Base-by-base conservation (phyloP, 495 filamentous ascomycete genomes). In the Peziza echinospora region DNA sequence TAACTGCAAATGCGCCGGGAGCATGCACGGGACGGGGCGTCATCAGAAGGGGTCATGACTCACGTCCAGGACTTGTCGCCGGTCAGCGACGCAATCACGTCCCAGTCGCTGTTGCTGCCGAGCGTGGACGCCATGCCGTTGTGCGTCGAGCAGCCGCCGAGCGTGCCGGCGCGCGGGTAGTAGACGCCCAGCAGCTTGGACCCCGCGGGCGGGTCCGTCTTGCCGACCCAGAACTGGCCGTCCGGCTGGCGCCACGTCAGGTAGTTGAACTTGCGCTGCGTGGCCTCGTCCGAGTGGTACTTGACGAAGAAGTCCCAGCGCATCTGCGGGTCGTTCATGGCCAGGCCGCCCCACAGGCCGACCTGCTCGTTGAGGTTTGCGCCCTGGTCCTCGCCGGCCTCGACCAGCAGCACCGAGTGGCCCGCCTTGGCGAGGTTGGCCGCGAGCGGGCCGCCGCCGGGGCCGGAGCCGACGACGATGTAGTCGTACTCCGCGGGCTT, bases 371-470 rank as follows among this genome's bases (percentile, higher is more conserved):
- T 61, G 25, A 44, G 26, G 40, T 56, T 61, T 3, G 65, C 58
- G 4, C 70, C 71, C 42, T 75, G 64, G 50, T 81, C 75, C 43
- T 70, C 67, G 19, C 77, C 77, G 0, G 77, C 72, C 52, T 81
- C 76, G 37, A 81, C 63, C 8, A 81, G 60, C 4, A 79, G 65
- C 0, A 71, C 72, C 30, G 64, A 71, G 51, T 71, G 69, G 11
- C 73, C 75, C 21, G 71, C 73, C 22, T 70, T 59, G 3, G 74
- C 76, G 8, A 80, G 70, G 11, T 73, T 68, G 7, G 69, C 68
- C 0, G 77, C 76, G 3, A 81, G 56, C 7, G 74, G 73, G 5
- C 73, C 74, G 7, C 77, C 76, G 19, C 77, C 77, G 3, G 76
- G 71, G 17, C 76, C 77, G 26, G 67, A 71, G 26, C 77, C 77